phyloP scores from a whole-genome alignment of 2,329 filamentous ascomycete genomes.

The Penicillium occitanis region DNA sequence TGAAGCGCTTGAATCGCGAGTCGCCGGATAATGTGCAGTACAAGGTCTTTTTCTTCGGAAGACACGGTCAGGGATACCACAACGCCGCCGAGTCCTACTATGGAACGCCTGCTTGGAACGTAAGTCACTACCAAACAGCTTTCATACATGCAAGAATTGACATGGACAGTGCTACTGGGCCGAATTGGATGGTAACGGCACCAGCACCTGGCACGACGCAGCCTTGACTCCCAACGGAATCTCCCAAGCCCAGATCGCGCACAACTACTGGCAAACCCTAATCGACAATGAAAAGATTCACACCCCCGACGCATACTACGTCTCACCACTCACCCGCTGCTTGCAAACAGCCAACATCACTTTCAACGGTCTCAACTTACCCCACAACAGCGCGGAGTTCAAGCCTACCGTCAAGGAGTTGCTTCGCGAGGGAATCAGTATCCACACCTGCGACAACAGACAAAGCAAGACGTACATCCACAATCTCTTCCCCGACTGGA shows the following conservation, averaged over 20 bases:
- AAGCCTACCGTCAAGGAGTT: slow-evolving; percentile 56
- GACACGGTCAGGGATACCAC: slow-evolving; percentile 62
- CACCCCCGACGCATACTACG: slow-evolving; percentile 55
- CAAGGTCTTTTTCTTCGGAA: slow-evolving; percentile 58
- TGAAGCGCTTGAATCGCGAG: slow-evolving; percentile 48
- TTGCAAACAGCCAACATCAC: slow-evolving; percentile 57
- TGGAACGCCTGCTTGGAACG: slow-evolving; percentile 61
- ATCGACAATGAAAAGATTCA: slow-evolving; percentile 51
- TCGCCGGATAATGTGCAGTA: slow-evolving; percentile 48
- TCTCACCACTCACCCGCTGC: slow-evolving; percentile 57
- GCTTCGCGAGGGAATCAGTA: slow-evolving; percentile 57
- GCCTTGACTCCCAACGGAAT: slow-evolving; percentile 54
- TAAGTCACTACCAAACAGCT: slow-evolving; percentile 32
- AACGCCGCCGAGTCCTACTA: slow-evolving; percentile 60
- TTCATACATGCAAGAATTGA: neutral
- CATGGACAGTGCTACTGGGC: slow-evolving; percentile 55
- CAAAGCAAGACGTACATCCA: slow-evolving; percentile 51
- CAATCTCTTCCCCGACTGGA: slow-evolving; percentile 49
- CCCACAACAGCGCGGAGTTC: slow-evolving; percentile 44
- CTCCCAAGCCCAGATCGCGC: slow-evolving; percentile 48
- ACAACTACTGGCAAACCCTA: slow-evolving; percentile 52
- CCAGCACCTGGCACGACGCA: slow-evolving; percentile 57
- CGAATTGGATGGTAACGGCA: slow-evolving; percentile 56
- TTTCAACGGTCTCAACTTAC: slow-evolving; percentile 50
- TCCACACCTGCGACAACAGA: slow-evolving; percentile 62